These are phyloP conservation scores for Fusarium metavorans DNA, from an alignment of 2,329 filamentous ascomycete genomes.

Conservation along the genomic window DNA sequence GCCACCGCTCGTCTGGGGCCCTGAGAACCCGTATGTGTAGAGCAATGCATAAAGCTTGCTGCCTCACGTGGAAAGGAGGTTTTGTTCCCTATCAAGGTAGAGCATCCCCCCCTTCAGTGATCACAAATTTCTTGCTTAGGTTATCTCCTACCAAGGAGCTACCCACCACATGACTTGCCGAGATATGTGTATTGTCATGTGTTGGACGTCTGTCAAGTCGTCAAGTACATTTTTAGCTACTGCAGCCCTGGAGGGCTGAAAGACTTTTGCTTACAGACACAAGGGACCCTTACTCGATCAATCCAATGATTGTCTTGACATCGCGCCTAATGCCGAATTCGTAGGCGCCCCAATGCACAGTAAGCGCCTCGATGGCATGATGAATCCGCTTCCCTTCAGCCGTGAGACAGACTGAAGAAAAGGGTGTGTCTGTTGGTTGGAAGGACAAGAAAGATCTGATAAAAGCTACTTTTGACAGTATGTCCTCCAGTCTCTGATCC, in stretches of 20 bases:
- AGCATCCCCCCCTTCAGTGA: not conserved
- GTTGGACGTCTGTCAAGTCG: not conserved
- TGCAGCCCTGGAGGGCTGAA: not conserved
- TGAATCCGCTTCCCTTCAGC: not conserved
- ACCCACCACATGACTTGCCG: not conserved
- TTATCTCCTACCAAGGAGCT: not conserved
- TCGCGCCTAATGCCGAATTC: not conserved
- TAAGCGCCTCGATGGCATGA: not conserved
- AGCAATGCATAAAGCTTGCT: not conserved
- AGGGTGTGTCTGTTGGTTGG: not conserved
- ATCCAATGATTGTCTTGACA: not conserved
- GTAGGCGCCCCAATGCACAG: not conserved
- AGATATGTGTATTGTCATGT: not conserved
- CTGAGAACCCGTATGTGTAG: not conserved
- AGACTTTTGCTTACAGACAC: not conserved
- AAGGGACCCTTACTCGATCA: not conserved
- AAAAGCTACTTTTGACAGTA: not conserved
- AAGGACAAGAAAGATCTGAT: not conserved
- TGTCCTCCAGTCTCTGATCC: accelerated
- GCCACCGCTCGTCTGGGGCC: not conserved
- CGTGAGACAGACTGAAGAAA: not conserved
- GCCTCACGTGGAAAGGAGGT: not conserved
- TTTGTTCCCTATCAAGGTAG: not conserved
- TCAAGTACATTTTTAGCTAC: not conserved
- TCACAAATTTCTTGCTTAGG: not conserved